phyloP scores from a whole-genome alignment of 2,329 filamentous ascomycete species.

The Cercospora citrullina region DNA sequence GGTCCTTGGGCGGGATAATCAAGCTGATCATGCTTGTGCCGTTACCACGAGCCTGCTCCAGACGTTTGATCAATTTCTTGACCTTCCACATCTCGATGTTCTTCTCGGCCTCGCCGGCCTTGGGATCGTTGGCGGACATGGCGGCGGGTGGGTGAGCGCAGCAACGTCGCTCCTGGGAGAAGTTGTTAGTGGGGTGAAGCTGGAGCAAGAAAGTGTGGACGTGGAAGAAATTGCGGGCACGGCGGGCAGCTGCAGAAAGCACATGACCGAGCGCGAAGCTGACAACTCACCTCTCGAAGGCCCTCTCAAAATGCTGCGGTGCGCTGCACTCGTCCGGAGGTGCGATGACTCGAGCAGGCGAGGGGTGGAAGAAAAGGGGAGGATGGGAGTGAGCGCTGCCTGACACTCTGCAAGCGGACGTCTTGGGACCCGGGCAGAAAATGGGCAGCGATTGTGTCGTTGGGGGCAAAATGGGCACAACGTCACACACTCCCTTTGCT shows the following conservation, averaged over 20 bases:
- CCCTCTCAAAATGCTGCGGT: neutral
- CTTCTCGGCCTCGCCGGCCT: constrained; percentile 95
- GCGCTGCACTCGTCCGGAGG: neutral
- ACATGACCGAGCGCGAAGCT: neutral
- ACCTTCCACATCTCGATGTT: constrained; percentile 96
- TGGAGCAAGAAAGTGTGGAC: neutral
- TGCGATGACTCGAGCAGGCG: neutral
- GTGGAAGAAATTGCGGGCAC: neutral
- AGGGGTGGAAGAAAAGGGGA: neutral
- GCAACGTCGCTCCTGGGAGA: constrained; percentile 3
- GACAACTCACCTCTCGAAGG: neutral
- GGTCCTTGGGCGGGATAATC: constrained; percentile 98
- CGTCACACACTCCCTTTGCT: neutral
- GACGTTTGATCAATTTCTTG: constrained; percentile 99
- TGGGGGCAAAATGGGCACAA: neutral
- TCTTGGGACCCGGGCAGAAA: neutral
- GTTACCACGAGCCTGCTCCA: constrained; percentile 95
- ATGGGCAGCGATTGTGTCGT: neutral
- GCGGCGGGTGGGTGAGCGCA: constrained; percentile 46
- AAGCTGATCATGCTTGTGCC: constrained; percentile 99
- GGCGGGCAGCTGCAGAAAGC: constrained; percentile 3
- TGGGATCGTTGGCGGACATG: constrained; percentile 77
- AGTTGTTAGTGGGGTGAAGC: constrained; percentile 2
- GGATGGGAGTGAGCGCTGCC: neutral
- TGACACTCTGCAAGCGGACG: neutral